Conservation (phyloP, 164 flowering plant genomes). For the Annona cherimola region DNA sequence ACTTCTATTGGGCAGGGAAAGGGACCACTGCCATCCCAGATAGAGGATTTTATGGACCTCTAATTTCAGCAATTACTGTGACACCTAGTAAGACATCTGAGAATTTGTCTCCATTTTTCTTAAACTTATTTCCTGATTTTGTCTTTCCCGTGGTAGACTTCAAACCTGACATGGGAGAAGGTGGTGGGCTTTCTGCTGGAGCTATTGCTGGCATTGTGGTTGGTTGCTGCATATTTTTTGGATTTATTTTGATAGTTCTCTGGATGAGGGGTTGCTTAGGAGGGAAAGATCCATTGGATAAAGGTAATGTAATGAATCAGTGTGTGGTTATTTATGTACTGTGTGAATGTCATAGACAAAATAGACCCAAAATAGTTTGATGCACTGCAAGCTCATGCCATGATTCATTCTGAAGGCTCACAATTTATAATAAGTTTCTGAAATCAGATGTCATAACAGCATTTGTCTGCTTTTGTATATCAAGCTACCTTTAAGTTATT, state of each 20-base stretch:
- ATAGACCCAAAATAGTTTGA: not conserved
- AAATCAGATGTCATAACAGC: not conserved
- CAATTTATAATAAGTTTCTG: not conserved
- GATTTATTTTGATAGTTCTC: constrained; percentile 34
- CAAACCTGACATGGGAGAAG: constrained; percentile 27
- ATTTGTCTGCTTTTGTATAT: not conserved
- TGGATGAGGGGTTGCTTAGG: constrained; percentile 43
- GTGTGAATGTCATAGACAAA: not conserved
- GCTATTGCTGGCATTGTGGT: constrained; percentile 63
- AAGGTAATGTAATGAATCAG: constrained; percentile 31
- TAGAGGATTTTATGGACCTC: constrained; percentile 79
- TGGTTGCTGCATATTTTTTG: constrained; percentile 31
- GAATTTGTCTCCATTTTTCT: not conserved
- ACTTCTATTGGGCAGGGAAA: constrained; percentile 80
- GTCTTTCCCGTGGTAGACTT: constrained; percentile 41
- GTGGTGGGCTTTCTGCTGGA: constrained; percentile 43
- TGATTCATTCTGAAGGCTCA: not conserved
- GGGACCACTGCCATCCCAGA: constrained; percentile 66
- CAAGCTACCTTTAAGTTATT: not conserved
- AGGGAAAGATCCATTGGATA: constrained; percentile 42
- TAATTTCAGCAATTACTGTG: constrained; percentile 69
- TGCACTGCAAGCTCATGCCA: not conserved
- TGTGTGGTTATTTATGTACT: not conserved
- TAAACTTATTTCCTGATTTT: not conserved
- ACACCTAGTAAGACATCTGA: constrained; percentile 58